A percentile compares a stretch with the other conserved stretches of the same genome.
Conservation (phyloP, 441 rosid genomes). For the Jatropha multifida region DNA sequence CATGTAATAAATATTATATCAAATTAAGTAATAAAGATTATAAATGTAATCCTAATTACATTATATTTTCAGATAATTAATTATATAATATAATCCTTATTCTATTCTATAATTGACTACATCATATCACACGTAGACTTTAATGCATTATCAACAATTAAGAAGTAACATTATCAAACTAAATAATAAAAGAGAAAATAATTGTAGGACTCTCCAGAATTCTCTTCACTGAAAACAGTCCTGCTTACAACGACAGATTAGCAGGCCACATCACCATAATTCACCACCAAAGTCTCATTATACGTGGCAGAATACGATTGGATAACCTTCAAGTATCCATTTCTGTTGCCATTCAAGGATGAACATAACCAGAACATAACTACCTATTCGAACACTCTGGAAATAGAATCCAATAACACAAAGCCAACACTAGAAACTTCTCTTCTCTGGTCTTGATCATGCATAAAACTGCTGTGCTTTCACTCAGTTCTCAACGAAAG, state of each 20-base stretch:
- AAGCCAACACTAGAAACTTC: constrained; percentile 9
- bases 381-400: not conserved
- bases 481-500: not conserved
- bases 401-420: not conserved
- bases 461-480: not conserved
- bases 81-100: too few relatives aligned
- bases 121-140: too few relatives aligned
- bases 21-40: too few relatives aligned
- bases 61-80: too few relatives aligned
- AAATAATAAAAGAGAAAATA: not conserved
- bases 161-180: too few relatives aligned
- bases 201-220: not conserved
- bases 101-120: too few relatives aligned
- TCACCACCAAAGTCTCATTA: not conserved
- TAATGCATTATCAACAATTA: too few relatives aligned
- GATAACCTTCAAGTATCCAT: not conserved
- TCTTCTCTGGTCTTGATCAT: not conserved
- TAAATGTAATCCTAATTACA: too few relatives aligned
- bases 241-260: not conserved
- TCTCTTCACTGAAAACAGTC: not conserved
- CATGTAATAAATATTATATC: too few relatives aligned
- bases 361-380: not conserved
- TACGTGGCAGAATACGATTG: not conserved
- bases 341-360: not conserved
- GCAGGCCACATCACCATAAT: not conserved